Base-by-base conservation (phyloP, 805 yeast genomes). In the Zygosaccharomyces pseudorouxii region DNA sequence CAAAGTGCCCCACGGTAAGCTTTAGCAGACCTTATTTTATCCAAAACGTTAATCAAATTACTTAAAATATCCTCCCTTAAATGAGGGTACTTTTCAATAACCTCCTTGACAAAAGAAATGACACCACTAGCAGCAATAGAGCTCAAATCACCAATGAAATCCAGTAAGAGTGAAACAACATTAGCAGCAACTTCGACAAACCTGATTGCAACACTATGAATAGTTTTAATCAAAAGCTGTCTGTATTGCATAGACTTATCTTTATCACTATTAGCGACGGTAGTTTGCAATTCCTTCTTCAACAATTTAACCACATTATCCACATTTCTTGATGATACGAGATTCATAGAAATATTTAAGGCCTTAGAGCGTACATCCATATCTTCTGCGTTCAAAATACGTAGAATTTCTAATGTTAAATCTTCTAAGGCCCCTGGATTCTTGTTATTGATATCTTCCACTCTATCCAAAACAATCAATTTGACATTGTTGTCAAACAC, bases 401-500 rank as follows among this genome's bases (percentile, higher is more conserved):
- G 80, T 64, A 93, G 75, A 45, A 95, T 81, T 58, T 93, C 98
- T 69, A 93, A 75, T 23, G 88, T 81, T 53, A 86, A 76, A 49
- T 86, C 95, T 63, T 87, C 90, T 56, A 92, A 76, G 42, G 86
- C 75, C 45, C 97, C 97, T 19, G 93, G 92, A 63, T 83, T 80
- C 53, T 76, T 77, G 53, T 73, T 72, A 62, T 87, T 84, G 46
- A 93, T 79, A 46, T 84, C 89, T 58, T 79, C 79, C 51, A 93
- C 82, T 67, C 95, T 81, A 63, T 89, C 93, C 62, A 93, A 76
- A 18, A 95, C 93, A 61, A 92, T 90, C 55, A 93, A 78, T 70
- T 95, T 95, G 59, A 92, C 90, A 63, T 90, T 93, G 71, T 87
- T 90, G 69, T 93, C 98, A n/a, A 96, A 77, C 65, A 89, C 98